Base-by-base conservation (phyloP, 2,329 filamentous ascomycete species). In the Sporothrix inflata region DNA sequence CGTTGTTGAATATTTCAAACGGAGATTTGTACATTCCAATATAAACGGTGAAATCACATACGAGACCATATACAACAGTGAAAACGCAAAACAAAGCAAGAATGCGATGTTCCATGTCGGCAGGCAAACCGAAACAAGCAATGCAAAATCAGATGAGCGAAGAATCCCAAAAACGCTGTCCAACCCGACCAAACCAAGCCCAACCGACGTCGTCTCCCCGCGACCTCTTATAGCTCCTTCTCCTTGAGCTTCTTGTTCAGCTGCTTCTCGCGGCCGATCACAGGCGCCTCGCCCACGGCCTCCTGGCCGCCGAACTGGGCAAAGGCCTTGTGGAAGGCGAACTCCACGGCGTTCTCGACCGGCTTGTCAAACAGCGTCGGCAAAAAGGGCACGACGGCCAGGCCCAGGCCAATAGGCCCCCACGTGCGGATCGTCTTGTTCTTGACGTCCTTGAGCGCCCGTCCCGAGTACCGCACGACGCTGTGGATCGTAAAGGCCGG, bases 401-500 rank as follows among this genome's bases (percentile, higher is more conserved):
- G 80, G 2, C 94, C 89, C 77, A 97, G 88, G 1, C 96, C 96
- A 73, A 99, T 97, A 0, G 96, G 96, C 0, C 88, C 92, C 91
- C 92, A 99, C 0, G 93, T 96, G 76, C 95, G 85, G 30, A 98
- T 73, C 4, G 84, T 88, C 73, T 86, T 85, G 79, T 92, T 97
- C 85, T 96, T 95, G 24, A 86, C 85, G 77, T 92, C 86, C 83
- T 95, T 97, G 84, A 99, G 81, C n/a, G 94, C 94, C 51, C 86
- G 86, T 0, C 96, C 94, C 0, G 93, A 94, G 79, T 99, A 98
- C 74, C 90, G 89, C 69, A 99, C 96, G 6, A 98, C 91, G 74
- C 91, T 94, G 81, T 98, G 95, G 72, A 98, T 97, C 0, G 94
- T 97, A 74, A 98, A 93, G 0, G 94, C 95, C 0, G 95, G 96